Conservation (phyloP, 2,329 filamentous ascomycete species). For the Clathrospora elynae region DNA sequence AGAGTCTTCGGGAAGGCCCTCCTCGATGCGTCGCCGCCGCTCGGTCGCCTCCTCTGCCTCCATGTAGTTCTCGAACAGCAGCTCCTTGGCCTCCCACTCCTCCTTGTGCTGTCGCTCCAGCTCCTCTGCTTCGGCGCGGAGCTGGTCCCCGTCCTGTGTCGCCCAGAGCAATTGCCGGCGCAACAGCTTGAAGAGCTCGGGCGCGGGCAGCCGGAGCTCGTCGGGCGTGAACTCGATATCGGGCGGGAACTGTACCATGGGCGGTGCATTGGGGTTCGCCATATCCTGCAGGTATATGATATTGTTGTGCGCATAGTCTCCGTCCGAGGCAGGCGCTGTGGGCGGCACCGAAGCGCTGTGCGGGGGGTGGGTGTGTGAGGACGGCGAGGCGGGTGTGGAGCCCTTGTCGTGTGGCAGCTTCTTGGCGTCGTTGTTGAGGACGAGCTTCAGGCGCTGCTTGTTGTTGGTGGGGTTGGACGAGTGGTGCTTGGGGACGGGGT, state of each 20-base stretch:
- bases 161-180: constrained; percentile 74
- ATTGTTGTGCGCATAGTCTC: constrained; percentile 59
- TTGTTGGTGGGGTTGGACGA: constrained; percentile 54
- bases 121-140: constrained; percentile 68
- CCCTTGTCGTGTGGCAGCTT: constrained; percentile 39
- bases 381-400: constrained; percentile 44
- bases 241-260: constrained; percentile 58
- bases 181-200: constrained; percentile 67
- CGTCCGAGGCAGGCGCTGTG: constrained; percentile 27
- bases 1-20: constrained; percentile 38
- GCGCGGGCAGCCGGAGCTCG: constrained; percentile 69
- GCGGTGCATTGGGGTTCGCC: constrained; percentile 63
- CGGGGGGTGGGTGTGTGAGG: constrained; percentile 34
- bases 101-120: constrained; percentile 70
- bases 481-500: constrained; percentile 72
- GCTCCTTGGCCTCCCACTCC: constrained; percentile 81
- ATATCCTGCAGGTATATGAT: constrained; percentile 63
- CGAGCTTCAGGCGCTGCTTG: constrained; percentile 53
- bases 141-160: constrained; percentile 66
- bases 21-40: constrained; percentile 41
- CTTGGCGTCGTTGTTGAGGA: constrained; percentile 47
- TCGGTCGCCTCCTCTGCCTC: constrained; percentile 65
- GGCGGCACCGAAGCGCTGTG: constrained; percentile 29
- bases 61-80: constrained; percentile 74
- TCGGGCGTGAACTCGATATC: constrained; percentile 66